Base-by-base conservation (phyloP, 495 filamentous ascomycete genomes). In the Penicillium subrubescens region DNA sequence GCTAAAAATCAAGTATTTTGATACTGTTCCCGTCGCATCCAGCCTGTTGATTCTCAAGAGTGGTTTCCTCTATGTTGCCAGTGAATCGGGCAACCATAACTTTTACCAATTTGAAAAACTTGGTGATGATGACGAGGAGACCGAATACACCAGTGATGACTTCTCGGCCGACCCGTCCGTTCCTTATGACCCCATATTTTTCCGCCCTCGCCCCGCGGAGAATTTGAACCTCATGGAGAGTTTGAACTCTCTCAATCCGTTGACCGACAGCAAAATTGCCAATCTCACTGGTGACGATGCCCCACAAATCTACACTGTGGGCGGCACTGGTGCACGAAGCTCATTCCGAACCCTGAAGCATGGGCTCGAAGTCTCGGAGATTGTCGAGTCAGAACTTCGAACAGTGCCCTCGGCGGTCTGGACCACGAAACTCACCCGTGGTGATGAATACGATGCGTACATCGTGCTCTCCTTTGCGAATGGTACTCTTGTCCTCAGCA, bases 61-160 rank as follows among this genome's bases (percentile, higher is more conserved):
- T 64, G 96, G 95, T 12, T 98, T 97, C 75, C 83, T 98, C 34
- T 99, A 94, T 73, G 90, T 94, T 41, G 95, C 94, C 15, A 90
- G 91, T 73, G 94, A 98, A 76, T 89, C 89, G 52, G 96, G 96
- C 17, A 94, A 97, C 64, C 92, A 96, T 71, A 88, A 93, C 65
- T 93, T 99, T 62, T 98, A 98, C 74, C 93, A 97, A 75, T 97
- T 99, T 66, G 93, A 97, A 72, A 96, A 97, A 72, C 87, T 99
- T 19, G 95, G 94, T n/a, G 95, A 99, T 66, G 94, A 97, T 69
- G 91, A 94, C 65, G 90, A 96, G 21, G 93, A 97, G 73, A 82
- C 85, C 3, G 92, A 94, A 70, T 96, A 91, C 69, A 87, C 81
- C 50, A 97, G 94, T 73, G 92, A 97, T 52, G 80, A 88, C 46